Evolutionary conservation across 139 green algal genomes (phyloP).

Genomic region (Closterium sp.): DNA sequence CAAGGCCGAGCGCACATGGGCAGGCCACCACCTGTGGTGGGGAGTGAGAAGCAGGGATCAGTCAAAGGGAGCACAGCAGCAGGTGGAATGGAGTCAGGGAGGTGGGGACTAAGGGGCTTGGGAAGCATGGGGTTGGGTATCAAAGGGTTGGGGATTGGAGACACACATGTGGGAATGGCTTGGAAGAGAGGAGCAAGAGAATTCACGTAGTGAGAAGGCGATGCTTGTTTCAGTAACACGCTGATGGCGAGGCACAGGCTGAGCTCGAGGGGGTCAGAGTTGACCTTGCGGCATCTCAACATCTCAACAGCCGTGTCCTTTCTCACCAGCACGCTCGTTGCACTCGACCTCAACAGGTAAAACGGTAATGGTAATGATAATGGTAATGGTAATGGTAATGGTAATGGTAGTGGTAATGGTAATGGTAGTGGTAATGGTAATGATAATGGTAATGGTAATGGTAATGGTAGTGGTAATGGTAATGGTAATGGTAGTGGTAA

Average conservation of each 20-base stretch:
- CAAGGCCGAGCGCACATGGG: slow-evolving; percentile 88
- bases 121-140: not conserved
- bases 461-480: too few relatives aligned
- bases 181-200: not conserved
- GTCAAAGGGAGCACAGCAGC: not conserved
- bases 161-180: not conserved
- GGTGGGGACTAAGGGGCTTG: not conserved
- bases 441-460: too few relatives aligned
- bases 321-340: not conserved
- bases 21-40: slow-evolving; percentile 80
- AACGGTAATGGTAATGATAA: too few relatives aligned
- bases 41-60: not conserved
- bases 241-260: too few relatives aligned
- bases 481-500: too few relatives aligned
- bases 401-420: too few relatives aligned
- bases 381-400: too few relatives aligned
- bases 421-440: too few relatives aligned
- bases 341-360: too few relatives aligned
- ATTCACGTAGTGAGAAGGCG: not conserved
- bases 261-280: not conserved
- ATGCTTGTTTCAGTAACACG: too few relatives aligned
- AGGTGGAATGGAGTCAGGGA: not conserved
- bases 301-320: not conserved
- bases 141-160: not conserved
- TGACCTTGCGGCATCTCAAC: not conserved